Conservation (phyloP, 805 yeast species). For the Barnettozyma californica region DNA sequence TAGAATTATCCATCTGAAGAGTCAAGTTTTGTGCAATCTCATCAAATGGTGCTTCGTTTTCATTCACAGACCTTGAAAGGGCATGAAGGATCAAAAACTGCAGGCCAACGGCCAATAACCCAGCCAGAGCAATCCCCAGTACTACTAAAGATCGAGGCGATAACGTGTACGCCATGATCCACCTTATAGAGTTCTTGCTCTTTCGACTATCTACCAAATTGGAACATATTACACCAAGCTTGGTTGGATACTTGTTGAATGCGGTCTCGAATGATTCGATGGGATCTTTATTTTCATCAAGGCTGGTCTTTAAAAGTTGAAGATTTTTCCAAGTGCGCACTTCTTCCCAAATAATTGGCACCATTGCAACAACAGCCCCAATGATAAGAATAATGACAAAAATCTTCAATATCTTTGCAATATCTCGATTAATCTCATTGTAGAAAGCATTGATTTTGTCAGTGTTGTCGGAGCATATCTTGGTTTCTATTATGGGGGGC, state of each 20-base stretch:
- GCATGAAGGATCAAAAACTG: conserved; percentile 46
- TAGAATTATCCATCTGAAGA: conserved; percentile 27
- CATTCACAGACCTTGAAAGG: conserved; percentile 18
- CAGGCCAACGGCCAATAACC: conserved; percentile 45
- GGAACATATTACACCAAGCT: conserved; percentile 16
- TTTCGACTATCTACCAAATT: conserved; percentile 2
- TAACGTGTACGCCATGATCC: conserved; percentile 39
- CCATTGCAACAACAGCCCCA: conserved; percentile 35
- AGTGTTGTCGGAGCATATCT: conserved; percentile 37
- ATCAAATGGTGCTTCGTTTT: conserved; percentile 13
- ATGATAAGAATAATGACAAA: conserved; percentile 36
- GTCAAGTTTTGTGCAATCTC: conserved; percentile 9
- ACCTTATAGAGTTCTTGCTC: conserved; percentile 26
- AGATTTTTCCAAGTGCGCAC: conserved; percentile 43
- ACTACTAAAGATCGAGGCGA: conserved; percentile 47
- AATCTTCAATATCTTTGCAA: conserved; percentile 34
- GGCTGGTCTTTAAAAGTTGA: conserved; percentile 27
- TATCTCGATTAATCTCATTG: conserved; percentile 22
- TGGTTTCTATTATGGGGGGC: conserved; percentile 31
- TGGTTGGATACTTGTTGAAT: conserved; percentile 20
- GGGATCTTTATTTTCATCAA: conserved; percentile 13
- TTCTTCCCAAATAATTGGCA: conserved; percentile 43
- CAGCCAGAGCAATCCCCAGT: conserved; percentile 50
- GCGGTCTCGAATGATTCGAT: conserved; percentile 21
- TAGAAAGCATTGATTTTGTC: conserved; percentile 37